Conservation (phyloP, 257 asterid species). For the Mitragyna speciosa region DNA sequence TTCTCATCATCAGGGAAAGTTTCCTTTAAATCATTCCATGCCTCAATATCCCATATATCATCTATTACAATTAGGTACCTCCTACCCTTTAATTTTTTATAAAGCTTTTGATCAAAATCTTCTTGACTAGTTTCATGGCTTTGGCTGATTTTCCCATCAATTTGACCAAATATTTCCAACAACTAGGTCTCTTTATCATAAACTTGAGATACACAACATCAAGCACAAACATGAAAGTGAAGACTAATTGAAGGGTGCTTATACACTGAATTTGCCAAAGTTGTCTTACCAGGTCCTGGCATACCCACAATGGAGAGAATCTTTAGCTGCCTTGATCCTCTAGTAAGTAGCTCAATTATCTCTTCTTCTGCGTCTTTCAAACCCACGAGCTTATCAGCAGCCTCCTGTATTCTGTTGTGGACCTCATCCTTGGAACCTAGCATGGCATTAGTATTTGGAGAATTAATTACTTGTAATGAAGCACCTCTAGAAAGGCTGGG, state of each 20-base stretch:
- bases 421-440: too few species aligned
- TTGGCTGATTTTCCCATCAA: constrained; percentile 1
- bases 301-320: constrained; percentile 33
- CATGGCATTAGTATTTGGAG: too few species aligned
- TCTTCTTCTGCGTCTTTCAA: constrained; percentile 1
- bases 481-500: too few species aligned
- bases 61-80: constrained; percentile 40
- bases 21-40: constrained; percentile 19
- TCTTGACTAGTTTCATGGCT: constrained; percentile 9
- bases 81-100: constrained; percentile 23
- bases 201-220: constrained; percentile 35
- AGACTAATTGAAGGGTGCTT: constrained; percentile 8
- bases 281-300: constrained; percentile 46
- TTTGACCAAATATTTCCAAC: constrained; percentile 15
- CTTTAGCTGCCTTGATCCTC: constrained; percentile 4
- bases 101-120: constrained; percentile 9
- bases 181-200: constrained; percentile 19
- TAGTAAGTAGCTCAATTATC: constrained; percentile 5
- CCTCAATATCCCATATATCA: constrained; percentile 39
- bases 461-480: too few species aligned
- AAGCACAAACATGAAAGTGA: constrained; percentile 25
- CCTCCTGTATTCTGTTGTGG: background rate
- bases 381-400: constrained; percentile 11
- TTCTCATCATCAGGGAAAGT: constrained; percentile 2
- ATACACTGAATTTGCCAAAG: constrained; percentile 35